Evolutionary conservation across 345 rosid species (phyloP).

Genomic region (Gossypium raimondii): DNA sequence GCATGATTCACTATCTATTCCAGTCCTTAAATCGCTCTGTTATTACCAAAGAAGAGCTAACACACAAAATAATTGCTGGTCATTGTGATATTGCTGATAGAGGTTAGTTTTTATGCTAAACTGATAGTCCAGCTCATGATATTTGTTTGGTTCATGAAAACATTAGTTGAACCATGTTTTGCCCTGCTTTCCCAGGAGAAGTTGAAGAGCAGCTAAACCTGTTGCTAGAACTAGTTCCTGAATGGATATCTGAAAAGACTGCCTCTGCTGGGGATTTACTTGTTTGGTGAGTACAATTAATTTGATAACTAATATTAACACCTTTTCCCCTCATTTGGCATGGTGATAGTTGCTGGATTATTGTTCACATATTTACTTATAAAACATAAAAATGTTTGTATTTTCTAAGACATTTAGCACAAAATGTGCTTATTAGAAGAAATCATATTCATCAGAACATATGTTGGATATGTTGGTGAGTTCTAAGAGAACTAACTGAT

Average conservation of each 20-base stretch:
- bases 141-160: neutral
- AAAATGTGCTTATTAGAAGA: neutral
- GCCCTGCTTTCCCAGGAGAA: slow-evolving; percentile 48
- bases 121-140: neutral
- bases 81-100: slow-evolving; percentile 62
- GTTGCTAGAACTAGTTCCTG: slow-evolving; percentile 72
- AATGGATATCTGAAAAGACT: slow-evolving; percentile 75
- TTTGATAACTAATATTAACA: neutral
- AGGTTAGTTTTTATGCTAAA: slow-evolving; percentile 38
- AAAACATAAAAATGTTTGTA: neutral
- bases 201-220: slow-evolving; percentile 72
- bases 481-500: neutral
- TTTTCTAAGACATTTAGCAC: neutral
- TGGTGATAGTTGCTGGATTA: neutral
- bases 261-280: slow-evolving; percentile 59
- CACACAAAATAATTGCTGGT: slow-evolving; percentile 51
- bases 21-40: slow-evolving; percentile 59
- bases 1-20: slow-evolving; percentile 58
- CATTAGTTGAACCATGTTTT: slow-evolving; percentile 15
- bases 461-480: neutral
- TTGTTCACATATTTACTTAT: neutral
- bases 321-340: neutral
- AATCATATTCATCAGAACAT: too few species aligned
- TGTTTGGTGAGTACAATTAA: slow-evolving; percentile 46
- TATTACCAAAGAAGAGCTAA: slow-evolving; percentile 70